phyloP scores from a whole-genome alignment of 441 rosid species.

The Melianthus villosus region DNA sequence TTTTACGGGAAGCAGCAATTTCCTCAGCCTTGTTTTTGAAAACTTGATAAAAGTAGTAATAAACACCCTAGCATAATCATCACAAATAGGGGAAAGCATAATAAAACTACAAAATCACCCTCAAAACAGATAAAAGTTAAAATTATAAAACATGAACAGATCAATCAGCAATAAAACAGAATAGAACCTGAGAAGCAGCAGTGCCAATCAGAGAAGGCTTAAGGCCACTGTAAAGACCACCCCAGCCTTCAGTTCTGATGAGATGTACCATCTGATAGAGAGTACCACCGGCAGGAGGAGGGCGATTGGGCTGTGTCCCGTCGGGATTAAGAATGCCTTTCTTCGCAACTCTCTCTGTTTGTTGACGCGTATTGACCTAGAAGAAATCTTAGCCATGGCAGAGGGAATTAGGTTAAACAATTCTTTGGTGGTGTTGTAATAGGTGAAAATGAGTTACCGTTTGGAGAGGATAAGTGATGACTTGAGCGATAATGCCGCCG shows the following conservation, averaged over 20 bases:
- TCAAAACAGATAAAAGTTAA: background rate
- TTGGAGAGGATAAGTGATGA: slow-evolving; percentile 59
- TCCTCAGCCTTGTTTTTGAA: slow-evolving; percentile 53
- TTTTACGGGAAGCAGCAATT: slow-evolving; percentile 28
- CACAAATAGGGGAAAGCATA: background rate
- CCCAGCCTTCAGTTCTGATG: slow-evolving; percentile 39
- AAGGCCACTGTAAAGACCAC: slow-evolving; percentile 57
- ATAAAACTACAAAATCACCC: background rate
- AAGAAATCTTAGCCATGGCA: no score
- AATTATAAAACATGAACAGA: background rate
- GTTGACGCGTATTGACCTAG: slow-evolving; percentile 63
- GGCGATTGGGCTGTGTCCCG: slow-evolving; percentile 6
- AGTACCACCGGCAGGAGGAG: slow-evolving; percentile 13
- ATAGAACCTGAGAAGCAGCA: slow-evolving; percentile 41
- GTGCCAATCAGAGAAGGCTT: slow-evolving; percentile 57
- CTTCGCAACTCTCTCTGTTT: slow-evolving; percentile 42
- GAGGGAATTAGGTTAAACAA: no score
- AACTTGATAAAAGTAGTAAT: slow-evolving; percentile 50
- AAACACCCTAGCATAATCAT: slow-evolving; percentile 30
- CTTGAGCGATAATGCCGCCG: slow-evolving; percentile 54
- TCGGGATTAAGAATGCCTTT: slow-evolving; percentile 12
- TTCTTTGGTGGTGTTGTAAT: no score
- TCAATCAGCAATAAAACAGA: background rate
- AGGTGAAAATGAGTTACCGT: slow-evolving; percentile 18
- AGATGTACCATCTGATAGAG: slow-evolving; percentile 34